These are phyloP conservation scores for Ceratobasidium sp. DNA, from an alignment of 1,284 basidiomycete genomes.

Conservation along the genomic window DNA sequence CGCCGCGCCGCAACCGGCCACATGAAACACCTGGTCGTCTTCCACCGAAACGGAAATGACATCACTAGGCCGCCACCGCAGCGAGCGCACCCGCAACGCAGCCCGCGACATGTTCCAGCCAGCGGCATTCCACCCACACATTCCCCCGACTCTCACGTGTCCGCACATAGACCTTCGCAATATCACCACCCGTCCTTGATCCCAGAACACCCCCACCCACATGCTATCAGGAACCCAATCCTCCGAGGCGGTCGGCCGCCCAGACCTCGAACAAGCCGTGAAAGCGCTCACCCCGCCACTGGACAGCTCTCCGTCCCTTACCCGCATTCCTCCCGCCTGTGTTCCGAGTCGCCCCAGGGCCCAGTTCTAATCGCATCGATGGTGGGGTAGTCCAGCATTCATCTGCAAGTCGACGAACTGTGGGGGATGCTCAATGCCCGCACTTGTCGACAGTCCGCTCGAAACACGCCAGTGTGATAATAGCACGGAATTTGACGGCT, in stretches of 20 bases:
- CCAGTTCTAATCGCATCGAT: slow-evolving; percentile 21
- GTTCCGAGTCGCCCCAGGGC: neutral
- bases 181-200: slow-evolving; percentile 29
- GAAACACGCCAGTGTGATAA: neutral
- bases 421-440: neutral
- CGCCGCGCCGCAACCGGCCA: neutral
- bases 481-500: neutral
- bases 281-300: slow-evolving; percentile 13
- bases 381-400: neutral
- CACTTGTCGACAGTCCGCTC: neutral
- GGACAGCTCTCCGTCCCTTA: neutral
- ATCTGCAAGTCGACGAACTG: neutral
- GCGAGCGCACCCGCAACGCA: neutral
- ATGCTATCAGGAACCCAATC: slow-evolving; percentile 22
- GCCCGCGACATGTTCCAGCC: neutral
- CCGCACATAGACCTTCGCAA: slow-evolving; percentile 4
- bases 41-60: neutral
- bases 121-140: neutral
- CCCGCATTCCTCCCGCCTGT: neutral
- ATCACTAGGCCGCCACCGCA: neutral
- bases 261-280: neutral
- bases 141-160: slow-evolving; percentile 29
- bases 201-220: slow-evolving; percentile 20
- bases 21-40: neutral
- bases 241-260: slow-evolving; percentile 15